Evolutionary conservation across 441 rosid genomes (phyloP), one percentile per base, ranked within the genome.

Genomic region (Syzygium malaccense): DNA sequence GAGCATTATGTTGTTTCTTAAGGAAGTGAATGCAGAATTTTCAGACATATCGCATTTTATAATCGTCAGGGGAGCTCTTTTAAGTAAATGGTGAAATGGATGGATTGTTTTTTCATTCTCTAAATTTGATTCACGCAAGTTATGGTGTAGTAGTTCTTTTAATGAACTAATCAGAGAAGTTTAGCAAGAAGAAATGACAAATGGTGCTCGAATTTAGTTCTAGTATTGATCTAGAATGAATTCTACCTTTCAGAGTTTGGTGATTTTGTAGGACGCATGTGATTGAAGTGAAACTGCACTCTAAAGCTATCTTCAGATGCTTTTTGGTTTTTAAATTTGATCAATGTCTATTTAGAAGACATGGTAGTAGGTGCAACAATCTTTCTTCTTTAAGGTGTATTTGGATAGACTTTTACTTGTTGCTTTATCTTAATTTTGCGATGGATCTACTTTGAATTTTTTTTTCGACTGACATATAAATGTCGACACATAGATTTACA

Each of bases 1-100:
- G 90, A 95, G 90, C 55, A 66, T 55, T 85, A 14, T 45, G 28
- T 86, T 33, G 86, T 86, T 66, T 62, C 79, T 88, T 86, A 57
- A 55, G 83, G 83, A 37, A 37, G 51, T 71, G 83, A 32, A 19
- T 86, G 64, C 88, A 86, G 68, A 32, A 14, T 10, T 66, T 86
- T 30, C 68, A 28, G 41, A 20, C n/a, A 37, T 37, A 6, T 71
- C 20, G 20, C 66, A 32, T 30, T 53, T 15, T 85, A 32, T 55
- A 32, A 54, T 51, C 55, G 58, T 85, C 20, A 8, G 57, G 49
- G 86, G 45, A 37, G 83, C 83, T 71, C 48, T 37, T 64, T 71
- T 37, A 25, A 71, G 83, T 71, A 71, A 37, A 71, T 37, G 51
- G n/a, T 23, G 83, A 71, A 71, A 71, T 71, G 80, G n/a, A 6